Percentiles rank a stretch among this genome's conserved stretches.
Evolutionary conservation across 1,284 basidiomycete genomes (phyloP).

Genomic region (Sutorius eximius): DNA sequence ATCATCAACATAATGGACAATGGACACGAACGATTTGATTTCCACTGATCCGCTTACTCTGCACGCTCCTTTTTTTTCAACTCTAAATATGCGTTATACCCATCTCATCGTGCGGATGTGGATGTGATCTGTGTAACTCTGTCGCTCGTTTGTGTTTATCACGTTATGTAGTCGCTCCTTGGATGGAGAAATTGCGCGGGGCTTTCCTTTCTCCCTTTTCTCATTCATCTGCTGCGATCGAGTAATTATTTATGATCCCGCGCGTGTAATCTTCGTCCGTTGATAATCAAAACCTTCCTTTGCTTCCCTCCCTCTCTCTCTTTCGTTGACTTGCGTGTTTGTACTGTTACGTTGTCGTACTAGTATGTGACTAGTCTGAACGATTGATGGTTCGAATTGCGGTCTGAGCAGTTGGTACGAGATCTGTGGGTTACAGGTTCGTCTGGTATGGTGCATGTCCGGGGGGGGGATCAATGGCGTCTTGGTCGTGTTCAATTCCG

Average conservation of each 20-base stretch:
- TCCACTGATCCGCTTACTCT: background rate
- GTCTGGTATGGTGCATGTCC: too few relatives aligned
- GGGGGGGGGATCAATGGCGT: too few relatives aligned
- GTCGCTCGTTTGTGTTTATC: conserved; percentile 18
- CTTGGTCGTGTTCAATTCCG: too few relatives aligned
- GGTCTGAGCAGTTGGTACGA: too few relatives aligned
- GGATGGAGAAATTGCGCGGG: conserved; percentile 1
- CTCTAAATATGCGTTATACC: background rate
- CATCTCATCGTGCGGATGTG: background rate
- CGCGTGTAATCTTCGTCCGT: background rate
- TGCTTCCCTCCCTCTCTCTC: background rate
- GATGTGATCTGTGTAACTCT: background rate
- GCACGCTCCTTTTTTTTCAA: background rate
- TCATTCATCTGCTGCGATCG: background rate
- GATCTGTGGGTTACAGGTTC: too few relatives aligned
- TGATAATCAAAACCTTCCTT: background rate
- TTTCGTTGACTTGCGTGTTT: background rate
- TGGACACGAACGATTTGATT: conserved; percentile 4
- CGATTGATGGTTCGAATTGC: too few relatives aligned
- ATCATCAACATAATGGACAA: background rate
- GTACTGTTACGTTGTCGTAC: background rate
- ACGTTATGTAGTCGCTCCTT: conserved; percentile 1
- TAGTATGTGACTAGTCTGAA: background rate
- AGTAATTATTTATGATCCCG: background rate
- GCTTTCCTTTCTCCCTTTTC: too few relatives aligned